Evolutionary conservation across 257 asterid species (phyloP), one percentile per base, ranked within the genome.

Genomic region (Solanum megistacrolobum): DNA sequence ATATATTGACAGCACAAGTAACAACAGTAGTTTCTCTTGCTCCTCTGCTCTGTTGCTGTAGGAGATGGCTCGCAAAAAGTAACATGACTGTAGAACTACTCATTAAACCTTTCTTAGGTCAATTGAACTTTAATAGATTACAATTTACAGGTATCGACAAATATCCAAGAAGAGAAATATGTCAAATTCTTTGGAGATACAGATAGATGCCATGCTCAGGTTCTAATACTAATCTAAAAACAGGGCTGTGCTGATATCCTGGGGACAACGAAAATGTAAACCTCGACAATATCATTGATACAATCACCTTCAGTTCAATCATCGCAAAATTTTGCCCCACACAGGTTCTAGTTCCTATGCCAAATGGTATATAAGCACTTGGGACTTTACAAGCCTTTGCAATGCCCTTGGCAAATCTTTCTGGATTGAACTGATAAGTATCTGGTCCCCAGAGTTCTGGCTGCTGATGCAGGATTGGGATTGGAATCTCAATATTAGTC

Each of bases 321-420:
- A 95, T 93, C 66, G 98, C 98, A 31, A 94, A 92, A 92, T 92
- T 88, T 79, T 94, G 98, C 29, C 98, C 98, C 46, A 86, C 58
- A 71, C 99, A 96, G 23, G 85, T 89, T 20, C 96, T 95, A 75
- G 75, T 71, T 38, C 99, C 96, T 23, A 90, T 65, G 31, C 98
- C 98, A 65, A 95, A 96, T 25, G 96, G 99, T 92, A 96, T 91
- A 72, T 93, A 95, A 86, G 94, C 96, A 83, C 92, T 94, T 48
- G 96, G 95, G 79, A 90, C 88, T 89, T 89, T 93, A 90, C 99
- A 93, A 34, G 98, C 98, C 48, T 90, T 91, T 20, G 91, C 84
- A 23, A 86, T 87, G 31, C 98, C 98, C 12, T 89, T 89, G 60
- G 84, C 90, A 72, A 96, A 96, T 87, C 99, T 91, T 71, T 92